phyloP scores from a whole-genome alignment of 345 rosid genomes.

The Eucalyptus erythrocorys region DNA sequence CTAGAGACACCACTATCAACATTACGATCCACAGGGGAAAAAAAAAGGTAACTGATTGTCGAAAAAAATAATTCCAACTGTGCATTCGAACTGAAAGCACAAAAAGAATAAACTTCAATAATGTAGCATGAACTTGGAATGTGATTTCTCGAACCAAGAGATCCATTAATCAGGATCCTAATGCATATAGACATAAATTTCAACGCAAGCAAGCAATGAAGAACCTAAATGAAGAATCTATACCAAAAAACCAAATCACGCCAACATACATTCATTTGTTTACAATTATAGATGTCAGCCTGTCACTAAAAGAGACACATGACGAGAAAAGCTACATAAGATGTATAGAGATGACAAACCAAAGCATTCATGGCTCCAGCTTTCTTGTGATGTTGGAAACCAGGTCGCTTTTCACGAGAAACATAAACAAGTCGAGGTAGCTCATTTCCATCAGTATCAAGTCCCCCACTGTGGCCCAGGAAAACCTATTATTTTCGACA shows the following conservation, averaged over 20 bases:
- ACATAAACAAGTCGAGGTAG: conserved; percentile 97
- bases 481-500: conserved; percentile 48
- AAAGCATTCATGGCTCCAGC: conserved; percentile 99
- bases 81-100: not conserved
- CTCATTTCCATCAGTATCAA: conserved; percentile 98
- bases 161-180: not conserved
- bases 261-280: not conserved
- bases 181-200: not conserved
- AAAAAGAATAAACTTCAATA: not conserved
- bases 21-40: not conserved
- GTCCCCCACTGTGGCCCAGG: conserved; percentile 97
- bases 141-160: not conserved
- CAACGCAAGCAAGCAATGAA: not conserved
- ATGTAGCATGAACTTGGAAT: not conserved
- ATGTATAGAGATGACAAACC: conserved; percentile 36
- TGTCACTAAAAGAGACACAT: not conserved
- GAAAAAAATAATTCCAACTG: not conserved
- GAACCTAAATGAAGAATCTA: not conserved
- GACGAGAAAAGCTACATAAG: not conserved
- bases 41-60: not conserved
- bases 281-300: not conserved
- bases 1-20: not conserved
- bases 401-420: conserved; percentile 99
- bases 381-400: conserved; percentile 99
- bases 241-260: not conserved